A percentile compares a stretch with the other conserved stretches of the same genome.
These are phyloP conservation scores for Melaleuca quinquenervia DNA, from an alignment of 345 rosid species.

Conservation along the genomic window DNA sequence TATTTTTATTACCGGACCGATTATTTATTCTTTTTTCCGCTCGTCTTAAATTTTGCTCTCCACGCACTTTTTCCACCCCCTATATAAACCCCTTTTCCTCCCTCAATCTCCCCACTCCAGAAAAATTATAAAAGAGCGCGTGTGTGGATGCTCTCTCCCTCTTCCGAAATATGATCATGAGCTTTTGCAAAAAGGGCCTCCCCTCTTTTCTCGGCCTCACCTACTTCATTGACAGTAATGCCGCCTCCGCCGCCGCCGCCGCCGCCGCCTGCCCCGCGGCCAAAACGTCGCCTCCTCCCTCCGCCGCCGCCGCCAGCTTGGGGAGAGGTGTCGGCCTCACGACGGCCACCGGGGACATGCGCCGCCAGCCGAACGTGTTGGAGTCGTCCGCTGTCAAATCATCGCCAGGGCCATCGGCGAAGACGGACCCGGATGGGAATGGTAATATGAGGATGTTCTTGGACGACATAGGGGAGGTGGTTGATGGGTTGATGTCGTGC, in stretches of 20 bases:
- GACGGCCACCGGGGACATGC: constrained; percentile 6
- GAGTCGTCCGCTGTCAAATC: constrained; percentile 15
- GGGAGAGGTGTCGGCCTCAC: constrained; percentile 17
- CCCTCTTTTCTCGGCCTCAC: constrained; percentile 25
- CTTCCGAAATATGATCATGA: constrained; percentile 18
- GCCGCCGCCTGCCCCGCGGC: background rate
- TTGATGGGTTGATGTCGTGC: constrained; percentile 53
- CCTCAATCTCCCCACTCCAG: background rate
- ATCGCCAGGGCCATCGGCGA: background rate
- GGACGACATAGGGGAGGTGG: constrained; percentile 31
- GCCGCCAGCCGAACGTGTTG: constrained; percentile 17
- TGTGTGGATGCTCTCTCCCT: background rate
- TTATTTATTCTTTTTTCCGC: background rate
- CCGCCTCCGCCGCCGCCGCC: background rate
- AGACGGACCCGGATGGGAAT: constrained; percentile 21
- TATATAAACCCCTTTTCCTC: background rate
- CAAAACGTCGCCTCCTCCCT: background rate
- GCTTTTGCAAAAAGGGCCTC: constrained; percentile 40
- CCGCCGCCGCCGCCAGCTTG: background rate
- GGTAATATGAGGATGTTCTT: constrained; percentile 8
- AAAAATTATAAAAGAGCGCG: background rate
- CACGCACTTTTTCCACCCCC: background rate
- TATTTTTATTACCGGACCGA: too few relatives aligned
- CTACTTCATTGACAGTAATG: background rate
- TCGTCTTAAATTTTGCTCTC: background rate